These are phyloP conservation scores for Heliamphora exappendiculata DNA, from an alignment of 148 eudicot species.

Conservation along the genomic window DNA sequence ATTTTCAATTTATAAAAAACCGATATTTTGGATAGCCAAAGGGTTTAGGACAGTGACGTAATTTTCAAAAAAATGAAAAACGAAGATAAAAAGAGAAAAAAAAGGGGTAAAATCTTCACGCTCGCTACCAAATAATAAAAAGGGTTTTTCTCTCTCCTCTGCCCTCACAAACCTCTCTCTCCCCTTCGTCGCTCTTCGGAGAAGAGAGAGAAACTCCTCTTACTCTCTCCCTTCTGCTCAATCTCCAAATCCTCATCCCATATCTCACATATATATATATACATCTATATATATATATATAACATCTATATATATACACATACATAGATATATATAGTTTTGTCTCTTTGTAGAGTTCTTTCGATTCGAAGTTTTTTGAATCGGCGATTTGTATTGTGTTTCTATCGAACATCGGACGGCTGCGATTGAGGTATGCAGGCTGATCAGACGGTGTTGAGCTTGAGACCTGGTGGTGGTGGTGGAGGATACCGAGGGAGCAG, in stretches of 20 bases:
- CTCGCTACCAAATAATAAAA: not conserved
- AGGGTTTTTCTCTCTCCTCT: constrained; percentile 5
- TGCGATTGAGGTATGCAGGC: constrained; percentile 64
- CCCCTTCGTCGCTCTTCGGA: constrained; percentile 15
- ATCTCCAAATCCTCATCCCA: not conserved
- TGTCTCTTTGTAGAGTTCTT: not conserved
- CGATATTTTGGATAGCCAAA: no score
- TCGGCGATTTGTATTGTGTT: constrained; percentile 1
- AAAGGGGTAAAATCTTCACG: no score
- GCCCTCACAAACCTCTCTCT: constrained; percentile 1
- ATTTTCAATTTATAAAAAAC: no score
- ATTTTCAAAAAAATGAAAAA: not conserved
- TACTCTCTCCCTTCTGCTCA: constrained; percentile 1
- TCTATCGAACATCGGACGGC: constrained; percentile 22
- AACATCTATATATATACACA: no score
- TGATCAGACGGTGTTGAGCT: constrained; percentile 87
- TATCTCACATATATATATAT: no score
- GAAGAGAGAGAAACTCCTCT: constrained; percentile 20
- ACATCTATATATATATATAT: no score
- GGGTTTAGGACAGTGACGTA: constrained; percentile 5
- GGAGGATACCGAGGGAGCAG: constrained; percentile 62
- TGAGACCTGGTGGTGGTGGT: constrained; percentile 94
- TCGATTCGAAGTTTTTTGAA: constrained; percentile 37
- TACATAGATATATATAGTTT: no score
- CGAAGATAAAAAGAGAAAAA: not conserved